These are phyloP conservation scores for Trichosporon coremiiforme DNA, from an alignment of 1,284 basidiomycete species.

Conservation along the genomic window DNA sequence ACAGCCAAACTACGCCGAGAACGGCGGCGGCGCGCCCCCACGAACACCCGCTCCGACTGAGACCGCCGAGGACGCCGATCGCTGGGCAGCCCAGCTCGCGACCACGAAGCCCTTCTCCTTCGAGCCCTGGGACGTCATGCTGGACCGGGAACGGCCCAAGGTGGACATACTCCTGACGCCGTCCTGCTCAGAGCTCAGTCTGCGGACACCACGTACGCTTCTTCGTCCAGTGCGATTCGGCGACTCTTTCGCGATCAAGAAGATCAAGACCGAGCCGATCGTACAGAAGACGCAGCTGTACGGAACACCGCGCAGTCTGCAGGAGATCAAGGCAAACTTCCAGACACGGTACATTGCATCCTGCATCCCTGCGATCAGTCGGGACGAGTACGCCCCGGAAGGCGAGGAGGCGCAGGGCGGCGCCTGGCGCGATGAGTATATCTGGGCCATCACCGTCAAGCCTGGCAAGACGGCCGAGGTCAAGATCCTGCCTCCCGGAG, in stretches of 20 bases:
- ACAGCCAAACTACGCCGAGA: conserved; percentile 25
- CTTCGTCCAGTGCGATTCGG: conserved; percentile 43
- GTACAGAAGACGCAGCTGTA: conserved; percentile 55
- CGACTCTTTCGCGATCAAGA: conserved; percentile 44
- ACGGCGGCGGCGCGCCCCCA: conserved; percentile 36
- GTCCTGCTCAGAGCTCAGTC: conserved; percentile 37
- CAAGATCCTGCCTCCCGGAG: conserved; percentile 33
- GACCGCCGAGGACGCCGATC: conserved; percentile 29
- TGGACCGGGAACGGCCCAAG: conserved; percentile 32
- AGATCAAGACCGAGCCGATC: conserved; percentile 53
- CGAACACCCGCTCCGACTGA: conserved; percentile 30
- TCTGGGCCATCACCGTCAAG: conserved; percentile 52
- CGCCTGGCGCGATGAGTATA: conserved; percentile 40
- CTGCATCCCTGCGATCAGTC: background rate
- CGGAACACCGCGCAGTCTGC: conserved; percentile 36
- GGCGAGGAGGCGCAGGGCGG: conserved; percentile 4
- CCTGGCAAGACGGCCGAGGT: conserved; percentile 27
- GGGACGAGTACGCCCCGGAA: background rate
- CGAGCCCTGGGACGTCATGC: conserved; percentile 35
- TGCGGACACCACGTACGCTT: conserved; percentile 41
- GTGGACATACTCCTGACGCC: conserved; percentile 41
- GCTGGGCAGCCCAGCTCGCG: conserved; percentile 37
- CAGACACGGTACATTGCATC: conserved; percentile 43
- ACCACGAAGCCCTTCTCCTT: conserved; percentile 29
- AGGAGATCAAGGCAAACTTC: conserved; percentile 45